Evolutionary conservation across 1,284 basidiomycete species (phyloP).

Genomic region (Pascua guehoae): DNA sequence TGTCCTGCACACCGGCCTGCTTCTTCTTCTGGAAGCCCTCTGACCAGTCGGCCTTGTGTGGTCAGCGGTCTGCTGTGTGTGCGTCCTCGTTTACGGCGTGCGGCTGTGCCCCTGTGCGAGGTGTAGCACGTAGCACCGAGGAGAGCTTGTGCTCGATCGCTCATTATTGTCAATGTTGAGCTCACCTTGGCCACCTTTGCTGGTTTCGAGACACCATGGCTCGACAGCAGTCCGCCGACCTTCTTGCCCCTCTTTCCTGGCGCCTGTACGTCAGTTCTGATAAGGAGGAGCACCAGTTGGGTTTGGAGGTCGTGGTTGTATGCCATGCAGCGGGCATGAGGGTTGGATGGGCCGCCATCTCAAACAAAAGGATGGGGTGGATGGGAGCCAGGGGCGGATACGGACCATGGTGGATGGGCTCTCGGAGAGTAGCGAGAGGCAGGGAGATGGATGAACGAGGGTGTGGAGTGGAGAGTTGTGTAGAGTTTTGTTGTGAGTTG

Average conservation of each 20-base stretch:
- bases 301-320: neutral
- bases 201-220: constrained; percentile 31
- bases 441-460: no score
- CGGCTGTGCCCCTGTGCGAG: neutral
- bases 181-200: constrained; percentile 20
- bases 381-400: no score
- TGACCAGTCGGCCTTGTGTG: constrained; percentile 85
- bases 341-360: no score
- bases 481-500: no score
- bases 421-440: no score
- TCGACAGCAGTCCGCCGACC: constrained; percentile 62
- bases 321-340: no score
- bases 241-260: constrained; percentile 91
- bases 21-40: constrained; percentile 99
- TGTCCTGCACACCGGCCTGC: constrained; percentile 94
- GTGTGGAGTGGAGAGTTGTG: no score
- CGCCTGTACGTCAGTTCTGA: constrained; percentile 55
- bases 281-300: no score
- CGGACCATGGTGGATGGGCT: no score
- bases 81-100: no score
- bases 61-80: constrained; percentile 1
- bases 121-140: neutral
- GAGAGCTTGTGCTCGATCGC: no score
- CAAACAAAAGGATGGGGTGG: no score
- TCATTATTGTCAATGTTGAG: neutral